These are phyloP conservation scores for Physcomitrellopsis africana DNA, from an alignment of 225 moss, liverwort and hornwort species.

Conservation along the genomic window DNA sequence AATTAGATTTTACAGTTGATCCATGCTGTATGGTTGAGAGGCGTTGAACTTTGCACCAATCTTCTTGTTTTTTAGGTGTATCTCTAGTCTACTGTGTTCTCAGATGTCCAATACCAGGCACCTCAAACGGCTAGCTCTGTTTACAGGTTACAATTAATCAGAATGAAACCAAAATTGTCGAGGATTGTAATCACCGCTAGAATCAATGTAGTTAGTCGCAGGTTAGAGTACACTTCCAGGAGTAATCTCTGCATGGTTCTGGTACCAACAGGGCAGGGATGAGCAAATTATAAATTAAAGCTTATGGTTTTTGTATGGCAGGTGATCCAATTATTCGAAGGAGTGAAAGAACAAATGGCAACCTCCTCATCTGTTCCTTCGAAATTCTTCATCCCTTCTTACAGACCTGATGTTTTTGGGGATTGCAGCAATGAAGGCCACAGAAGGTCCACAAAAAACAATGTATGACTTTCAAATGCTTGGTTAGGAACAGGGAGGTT, in stretches of 20 bases:
- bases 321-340: neutral
- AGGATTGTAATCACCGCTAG: conserved; percentile 2
- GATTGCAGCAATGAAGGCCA: conserved; percentile 17
- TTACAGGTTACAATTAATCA: neutral
- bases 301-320: conserved; percentile 5
- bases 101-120: neutral
- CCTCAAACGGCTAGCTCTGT: neutral
- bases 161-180: neutral
- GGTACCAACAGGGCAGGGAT: neutral
- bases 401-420: conserved; percentile 14
- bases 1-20: neutral
- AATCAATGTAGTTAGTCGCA: neutral
- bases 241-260: neutral
- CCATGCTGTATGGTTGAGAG: neutral
- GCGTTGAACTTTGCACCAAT: neutral
- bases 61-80: neutral
- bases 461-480: conserved; percentile 9
- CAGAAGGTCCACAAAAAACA: conserved; percentile 6
- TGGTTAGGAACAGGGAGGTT: conserved; percentile 24
- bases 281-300: neutral
- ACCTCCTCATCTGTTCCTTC: conserved; percentile 11
- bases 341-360: conserved; percentile 21
- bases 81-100: neutral
- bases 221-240: neutral
- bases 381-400: neutral